A percentile compares a stretch with the other conserved stretches of the same genome.
Evolutionary conservation across 208 protist species (phyloP).

Genomic region (Perkinsela sp.): DNA sequence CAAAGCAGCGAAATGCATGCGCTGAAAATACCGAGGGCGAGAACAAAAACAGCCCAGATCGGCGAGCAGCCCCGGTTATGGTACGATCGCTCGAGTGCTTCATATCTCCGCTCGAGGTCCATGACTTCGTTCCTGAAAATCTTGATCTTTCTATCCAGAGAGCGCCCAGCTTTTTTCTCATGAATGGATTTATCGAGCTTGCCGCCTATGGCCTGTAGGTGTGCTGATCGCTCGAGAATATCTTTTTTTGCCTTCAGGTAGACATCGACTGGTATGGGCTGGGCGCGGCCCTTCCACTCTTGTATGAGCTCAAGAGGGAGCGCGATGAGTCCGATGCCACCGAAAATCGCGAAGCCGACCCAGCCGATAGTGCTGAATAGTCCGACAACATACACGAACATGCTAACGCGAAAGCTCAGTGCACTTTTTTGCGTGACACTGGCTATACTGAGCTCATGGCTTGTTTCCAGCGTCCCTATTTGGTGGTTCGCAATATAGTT

Average conservation of each 20-base stretch:
- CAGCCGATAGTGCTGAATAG: constrained; percentile 29
- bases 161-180: constrained; percentile 8
- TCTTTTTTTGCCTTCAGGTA: constrained; percentile 26
- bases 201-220: constrained; percentile 24
- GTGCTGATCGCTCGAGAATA: constrained; percentile 13
- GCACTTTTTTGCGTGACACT: background rate
- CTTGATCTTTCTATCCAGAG: constrained; percentile 21
- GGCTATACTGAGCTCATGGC: constrained; percentile 5
- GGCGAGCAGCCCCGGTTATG: constrained; percentile 21
- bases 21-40: constrained; percentile 14
- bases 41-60: constrained; percentile 12
- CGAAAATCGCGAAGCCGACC: constrained; percentile 61
- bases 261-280: constrained; percentile 27
- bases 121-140: constrained; percentile 28
- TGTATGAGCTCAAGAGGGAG: constrained; percentile 49
- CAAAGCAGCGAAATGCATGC: constrained; percentile 28
- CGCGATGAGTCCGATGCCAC: constrained; percentile 57
- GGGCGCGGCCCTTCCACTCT: constrained; percentile 26
- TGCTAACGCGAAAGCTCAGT: constrained; percentile 9
- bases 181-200: constrained; percentile 14
- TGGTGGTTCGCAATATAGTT: constrained; percentile 3
- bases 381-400: constrained; percentile 28
- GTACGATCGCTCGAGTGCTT: constrained; percentile 30
- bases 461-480: constrained; percentile 5
- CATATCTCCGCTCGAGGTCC: constrained; percentile 31